Conservation (phyloP, 2,329 filamentous ascomycete species). For the Scleromitrula shiraiana region DNA sequence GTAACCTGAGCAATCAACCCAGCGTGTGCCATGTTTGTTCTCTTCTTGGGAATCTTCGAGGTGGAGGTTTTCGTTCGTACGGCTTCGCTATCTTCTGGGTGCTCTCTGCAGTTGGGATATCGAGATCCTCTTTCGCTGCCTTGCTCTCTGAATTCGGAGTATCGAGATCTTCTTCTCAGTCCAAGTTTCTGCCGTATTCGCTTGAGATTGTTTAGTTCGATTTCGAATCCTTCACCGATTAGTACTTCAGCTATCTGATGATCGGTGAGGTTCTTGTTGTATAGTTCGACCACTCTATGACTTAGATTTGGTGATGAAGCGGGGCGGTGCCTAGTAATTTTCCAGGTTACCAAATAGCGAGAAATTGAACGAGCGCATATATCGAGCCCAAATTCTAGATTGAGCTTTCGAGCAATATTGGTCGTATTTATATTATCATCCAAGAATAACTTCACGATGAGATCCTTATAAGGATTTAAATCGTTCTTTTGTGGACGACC, state of each 20-base stretch:
- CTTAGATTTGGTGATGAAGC: slow-evolving; percentile 18
- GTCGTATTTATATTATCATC: slow-evolving; percentile 22
- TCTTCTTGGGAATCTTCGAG: slow-evolving; percentile 14
- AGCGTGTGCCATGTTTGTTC: slow-evolving; percentile 16
- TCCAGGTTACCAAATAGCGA: slow-evolving; percentile 24
- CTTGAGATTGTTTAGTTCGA: slow-evolving; percentile 22
- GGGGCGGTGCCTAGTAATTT: slow-evolving; percentile 21
- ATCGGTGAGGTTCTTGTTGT: slow-evolving; percentile 28
- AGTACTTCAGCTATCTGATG: slow-evolving; percentile 23
- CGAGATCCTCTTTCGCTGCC: slow-evolving; percentile 23
- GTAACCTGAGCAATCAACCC: slow-evolving; percentile 43
- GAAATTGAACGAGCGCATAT: slow-evolving; percentile 26
- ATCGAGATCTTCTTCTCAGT: slow-evolving; percentile 24
- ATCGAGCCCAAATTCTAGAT: slow-evolving; percentile 23
- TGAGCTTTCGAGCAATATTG: slow-evolving; percentile 24
- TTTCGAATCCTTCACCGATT: slow-evolving; percentile 23
- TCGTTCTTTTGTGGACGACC: slow-evolving; percentile 22
- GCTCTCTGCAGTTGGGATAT: slow-evolving; percentile 26
- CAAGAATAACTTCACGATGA: slow-evolving; percentile 23
- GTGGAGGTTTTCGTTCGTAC: background rate
- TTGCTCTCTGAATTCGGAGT: slow-evolving; percentile 26
- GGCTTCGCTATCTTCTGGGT: slow-evolving; percentile 13
- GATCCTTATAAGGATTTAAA: slow-evolving; percentile 24
- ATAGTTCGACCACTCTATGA: too few species aligned
- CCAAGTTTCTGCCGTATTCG: slow-evolving; percentile 26